These are phyloP conservation scores for Suillus subluteus DNA, from an alignment of 768 basidiomycete genomes.

Conservation along the genomic window DNA sequence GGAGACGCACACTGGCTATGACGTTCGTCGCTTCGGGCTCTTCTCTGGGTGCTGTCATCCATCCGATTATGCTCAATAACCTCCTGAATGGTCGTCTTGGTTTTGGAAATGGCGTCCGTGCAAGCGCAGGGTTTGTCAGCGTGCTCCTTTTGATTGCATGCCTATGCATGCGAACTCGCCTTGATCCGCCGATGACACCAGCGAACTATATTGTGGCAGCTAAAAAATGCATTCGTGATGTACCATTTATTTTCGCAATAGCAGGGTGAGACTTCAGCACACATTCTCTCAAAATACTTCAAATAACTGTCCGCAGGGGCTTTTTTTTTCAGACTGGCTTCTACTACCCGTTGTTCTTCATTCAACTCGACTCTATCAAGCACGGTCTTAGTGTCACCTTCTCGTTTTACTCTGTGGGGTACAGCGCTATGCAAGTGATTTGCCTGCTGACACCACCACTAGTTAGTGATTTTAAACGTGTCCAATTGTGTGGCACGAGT, in stretches of 20 bases:
- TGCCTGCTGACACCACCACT: not conserved
- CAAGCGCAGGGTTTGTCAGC: constrained; percentile 43
- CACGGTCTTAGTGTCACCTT: constrained; percentile 45
- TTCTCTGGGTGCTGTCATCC: constrained; percentile 22
- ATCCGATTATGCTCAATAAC: constrained; percentile 31
- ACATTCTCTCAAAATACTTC: not conserved
- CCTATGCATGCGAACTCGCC: constrained; percentile 36
- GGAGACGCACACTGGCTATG: constrained; percentile 42
- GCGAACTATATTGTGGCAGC: constrained; percentile 6
- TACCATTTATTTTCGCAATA: constrained; percentile 8
- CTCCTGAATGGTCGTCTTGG: constrained; percentile 4
- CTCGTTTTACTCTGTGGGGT: constrained; percentile 52
- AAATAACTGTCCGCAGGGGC: not conserved
- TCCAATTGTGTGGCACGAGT: constrained; percentile 35
- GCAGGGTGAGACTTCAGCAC: constrained; percentile 7
- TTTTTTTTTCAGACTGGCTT: constrained; percentile 37
- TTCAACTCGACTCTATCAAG: constrained; percentile 52
- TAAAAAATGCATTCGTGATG: constrained; percentile 8
- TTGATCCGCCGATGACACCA: constrained; percentile 31
- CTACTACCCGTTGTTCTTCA: constrained; percentile 54
- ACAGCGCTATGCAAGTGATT: not conserved
- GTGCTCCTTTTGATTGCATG: constrained; percentile 36
- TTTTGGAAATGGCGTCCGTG: constrained; percentile 47
- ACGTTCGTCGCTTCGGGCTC: constrained; percentile 42
- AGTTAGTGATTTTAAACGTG: constrained; percentile 37